Conservation (phyloP, 192 early-diverging fungal genomes). For the Coemansia sp. region DNA sequence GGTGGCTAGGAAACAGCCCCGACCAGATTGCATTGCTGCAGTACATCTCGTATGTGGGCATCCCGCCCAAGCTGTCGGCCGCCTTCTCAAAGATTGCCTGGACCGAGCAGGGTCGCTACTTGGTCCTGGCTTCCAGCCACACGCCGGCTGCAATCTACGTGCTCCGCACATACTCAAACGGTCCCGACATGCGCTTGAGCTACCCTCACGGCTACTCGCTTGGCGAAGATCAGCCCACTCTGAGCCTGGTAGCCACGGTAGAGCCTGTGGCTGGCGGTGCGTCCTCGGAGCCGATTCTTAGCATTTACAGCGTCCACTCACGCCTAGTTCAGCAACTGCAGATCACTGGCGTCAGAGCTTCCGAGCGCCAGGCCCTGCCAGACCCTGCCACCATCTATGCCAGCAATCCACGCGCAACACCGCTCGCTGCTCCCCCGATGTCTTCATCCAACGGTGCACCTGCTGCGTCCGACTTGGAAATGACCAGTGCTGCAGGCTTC, state of each 20-base stretch:
- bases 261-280: constrained; percentile 12
- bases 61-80: constrained; percentile 11
- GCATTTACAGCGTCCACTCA: constrained; percentile 42
- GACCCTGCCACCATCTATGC: constrained; percentile 31
- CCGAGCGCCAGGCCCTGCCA: constrained; percentile 11
- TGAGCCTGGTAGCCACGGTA: constrained; percentile 27
- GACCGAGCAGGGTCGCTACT: constrained; percentile 33
- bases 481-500: not conserved
- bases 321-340: constrained; percentile 46
- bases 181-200: constrained; percentile 22
- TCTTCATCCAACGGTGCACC: too few relatives aligned
- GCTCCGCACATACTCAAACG: constrained; percentile 14
- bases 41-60: constrained; percentile 16
- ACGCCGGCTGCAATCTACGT: constrained; percentile 29
- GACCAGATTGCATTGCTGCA: constrained; percentile 26
- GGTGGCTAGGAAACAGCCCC: constrained; percentile 33
- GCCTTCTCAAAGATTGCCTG: constrained; percentile 33
- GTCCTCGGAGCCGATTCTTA: constrained; percentile 6
- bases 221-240: constrained; percentile 28
- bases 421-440: too few relatives aligned
- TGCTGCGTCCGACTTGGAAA: too few relatives aligned
- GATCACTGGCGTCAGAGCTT: constrained; percentile 13
- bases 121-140: constrained; percentile 23
- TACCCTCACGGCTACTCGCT: constrained; percentile 23
- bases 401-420: not conserved